Base-by-base conservation (phyloP, 2,329 filamentous ascomycete species). In the Nannizzia gypsea region DNA sequence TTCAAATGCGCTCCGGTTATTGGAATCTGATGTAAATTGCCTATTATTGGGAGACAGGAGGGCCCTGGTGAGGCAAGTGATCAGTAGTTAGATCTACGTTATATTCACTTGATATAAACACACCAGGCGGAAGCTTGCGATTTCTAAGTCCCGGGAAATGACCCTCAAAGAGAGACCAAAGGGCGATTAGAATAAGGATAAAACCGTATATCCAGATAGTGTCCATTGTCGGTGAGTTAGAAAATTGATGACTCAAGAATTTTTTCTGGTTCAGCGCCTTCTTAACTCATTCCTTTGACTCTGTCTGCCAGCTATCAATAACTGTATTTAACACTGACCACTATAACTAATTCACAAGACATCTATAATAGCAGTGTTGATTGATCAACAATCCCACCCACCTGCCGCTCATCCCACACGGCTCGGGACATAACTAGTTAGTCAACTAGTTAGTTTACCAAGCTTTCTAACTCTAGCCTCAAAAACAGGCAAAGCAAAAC, bases 1-100 rank as follows among this genome's bases (percentile, higher is more conserved):
- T 68, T 4, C 70, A 56, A 2, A 67, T 69, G 0, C 78, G 78
- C 66, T 81, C 78, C 66, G 71, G 38, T 54, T 20, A 13, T 44
- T n/a, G 46, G 34, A n/a, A 68, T 64, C 61, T 74, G 74, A 63
- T 80, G 79, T 1, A 82, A 64, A 52, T 82, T 82, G 3, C 80
- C 80, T 5, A 82, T 66, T 1, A 82, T 59, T 0, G 79, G 80
- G 1, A 80, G 36, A 0, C 78, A 80, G 0, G 78, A 78, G 3
- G 80, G 80, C 0, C 80, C 80, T 0, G 79, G 78, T 8, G 79
- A 79, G 70, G 9, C 22, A 9, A 2, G 26, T 50, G 13, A 13
- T 28, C 1, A 55, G 6, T 24, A 5, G 24, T 22, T 50, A 6
- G 22, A 50, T 50, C 1, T 24, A 50, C 5, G 11, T 13, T 13